Conservation (phyloP, 805 yeast species). For the Scheffersomyces stipitis region DNA sequence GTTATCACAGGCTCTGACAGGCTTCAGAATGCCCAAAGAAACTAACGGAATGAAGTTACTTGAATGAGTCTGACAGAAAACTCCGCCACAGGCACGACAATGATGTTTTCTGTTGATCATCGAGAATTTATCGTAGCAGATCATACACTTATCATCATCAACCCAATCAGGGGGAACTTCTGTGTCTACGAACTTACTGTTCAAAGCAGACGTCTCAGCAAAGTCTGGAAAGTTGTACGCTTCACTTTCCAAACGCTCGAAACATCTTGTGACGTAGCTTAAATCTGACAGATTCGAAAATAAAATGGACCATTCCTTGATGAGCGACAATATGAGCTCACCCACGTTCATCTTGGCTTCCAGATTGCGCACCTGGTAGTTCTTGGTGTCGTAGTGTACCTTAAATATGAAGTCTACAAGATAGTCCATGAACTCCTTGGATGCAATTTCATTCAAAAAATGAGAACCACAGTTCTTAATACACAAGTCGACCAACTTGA, state of each 20-base stretch:
- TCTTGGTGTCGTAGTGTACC: slow-evolving; percentile 35
- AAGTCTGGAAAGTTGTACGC: slow-evolving; percentile 66
- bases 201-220: slow-evolving; percentile 34
- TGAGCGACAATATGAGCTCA: slow-evolving; percentile 54
- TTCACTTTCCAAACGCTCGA: slow-evolving; percentile 57
- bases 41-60: slow-evolving; percentile 69
- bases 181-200: slow-evolving; percentile 65
- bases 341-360: slow-evolving; percentile 47
- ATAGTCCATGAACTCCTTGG: slow-evolving; percentile 84
- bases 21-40: slow-evolving; percentile 79
- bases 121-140: slow-evolving; percentile 77
- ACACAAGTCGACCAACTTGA: slow-evolving; percentile 80
- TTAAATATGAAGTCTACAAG: slow-evolving; percentile 50
- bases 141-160: slow-evolving; percentile 94
- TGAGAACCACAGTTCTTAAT: slow-evolving; percentile 91
- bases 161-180: slow-evolving; percentile 98
- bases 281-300: slow-evolving; percentile 68
- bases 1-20: slow-evolving; percentile 92
- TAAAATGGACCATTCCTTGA: slow-evolving; percentile 77
- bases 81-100: slow-evolving; percentile 97
- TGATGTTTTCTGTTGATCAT: slow-evolving; percentile 91
- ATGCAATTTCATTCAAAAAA: slow-evolving; percentile 73
- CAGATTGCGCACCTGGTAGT: slow-evolving; percentile 15
- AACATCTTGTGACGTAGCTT: slow-evolving; percentile 61
- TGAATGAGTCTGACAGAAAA: slow-evolving; percentile 85